Evolutionary conservation across 2,329 filamentous ascomycete species (phyloP).

Genomic region (Trichoderma sp.): DNA sequence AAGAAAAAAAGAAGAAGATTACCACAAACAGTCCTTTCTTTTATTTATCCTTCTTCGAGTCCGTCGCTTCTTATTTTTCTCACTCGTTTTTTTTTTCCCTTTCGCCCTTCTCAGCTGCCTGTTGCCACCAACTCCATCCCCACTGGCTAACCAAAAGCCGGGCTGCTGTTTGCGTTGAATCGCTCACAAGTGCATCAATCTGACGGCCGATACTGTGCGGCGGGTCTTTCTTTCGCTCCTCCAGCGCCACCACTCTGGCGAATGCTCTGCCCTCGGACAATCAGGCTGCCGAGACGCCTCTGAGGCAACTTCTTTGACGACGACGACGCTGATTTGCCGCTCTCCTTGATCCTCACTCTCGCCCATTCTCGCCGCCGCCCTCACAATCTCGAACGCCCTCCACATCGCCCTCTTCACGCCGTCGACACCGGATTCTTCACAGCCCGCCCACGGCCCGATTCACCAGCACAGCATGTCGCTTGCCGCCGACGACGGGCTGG

Average conservation of each 20-base stretch:
- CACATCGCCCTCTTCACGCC: no score
- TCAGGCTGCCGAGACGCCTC: not conserved
- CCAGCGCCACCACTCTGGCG: conserved; percentile 8
- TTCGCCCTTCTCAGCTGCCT: not conserved
- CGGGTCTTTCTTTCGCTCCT: not conserved
- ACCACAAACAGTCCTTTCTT: not conserved
- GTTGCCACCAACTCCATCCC: not conserved
- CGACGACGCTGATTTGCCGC: not conserved
- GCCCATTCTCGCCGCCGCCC: not conserved
- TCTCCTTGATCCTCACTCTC: not conserved
- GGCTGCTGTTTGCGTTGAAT: not conserved
- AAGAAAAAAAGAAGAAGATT: not conserved
- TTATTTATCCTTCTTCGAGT: not conserved
- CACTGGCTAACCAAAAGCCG: not conserved
- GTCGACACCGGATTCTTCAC: not conserved
- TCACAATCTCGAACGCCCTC: not conserved
- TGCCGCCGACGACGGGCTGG: conserved; percentile 25
- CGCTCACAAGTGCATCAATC: not conserved
- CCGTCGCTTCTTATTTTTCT: not conserved
- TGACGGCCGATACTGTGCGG: not conserved
- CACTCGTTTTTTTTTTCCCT: not conserved
- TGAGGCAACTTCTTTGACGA: not conserved
- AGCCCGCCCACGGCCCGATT: not conserved
- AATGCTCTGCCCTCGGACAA: conserved; percentile 3
- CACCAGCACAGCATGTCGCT: conserved; percentile 25